phyloP scores from a whole-genome alignment of 2,329 filamentous ascomycete species.

The Apiospora rasikravindrae region DNA sequence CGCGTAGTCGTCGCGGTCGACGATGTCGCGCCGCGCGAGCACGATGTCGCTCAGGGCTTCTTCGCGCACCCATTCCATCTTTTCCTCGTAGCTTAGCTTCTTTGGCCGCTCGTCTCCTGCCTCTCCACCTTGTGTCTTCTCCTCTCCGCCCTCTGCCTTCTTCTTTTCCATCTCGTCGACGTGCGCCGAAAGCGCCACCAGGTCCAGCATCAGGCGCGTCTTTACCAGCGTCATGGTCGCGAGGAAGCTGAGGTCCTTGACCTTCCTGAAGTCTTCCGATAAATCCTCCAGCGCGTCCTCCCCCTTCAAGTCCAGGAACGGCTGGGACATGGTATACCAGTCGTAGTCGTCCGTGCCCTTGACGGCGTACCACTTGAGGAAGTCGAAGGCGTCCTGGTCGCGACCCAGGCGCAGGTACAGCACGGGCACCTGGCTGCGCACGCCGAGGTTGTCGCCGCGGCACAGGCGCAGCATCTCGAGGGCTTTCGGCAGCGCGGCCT shows the following conservation, averaged over 20 bases:
- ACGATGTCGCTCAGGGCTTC: conserved; percentile 27
- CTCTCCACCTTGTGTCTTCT: neutral
- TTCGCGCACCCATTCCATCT: conserved; percentile 30
- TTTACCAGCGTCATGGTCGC: conserved; percentile 29
- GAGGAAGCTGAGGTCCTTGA: conserved; percentile 21
- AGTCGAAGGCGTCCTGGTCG: conserved; percentile 35
- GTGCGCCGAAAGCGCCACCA: conserved; percentile 23
- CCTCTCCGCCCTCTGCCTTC: neutral
- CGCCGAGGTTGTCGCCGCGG: conserved; percentile 28
- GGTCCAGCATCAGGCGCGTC: conserved; percentile 27
- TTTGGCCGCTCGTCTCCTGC: neutral
- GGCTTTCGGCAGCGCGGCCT: conserved; percentile 25
- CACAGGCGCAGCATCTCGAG: conserved; percentile 28
- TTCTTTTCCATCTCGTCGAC: conserved; percentile 18
- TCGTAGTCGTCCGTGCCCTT: conserved; percentile 43
- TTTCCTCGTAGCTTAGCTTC: conserved; percentile 25
- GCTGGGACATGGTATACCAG: conserved; percentile 44
- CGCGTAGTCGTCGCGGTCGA: conserved; percentile 25
- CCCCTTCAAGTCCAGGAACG: conserved; percentile 64
- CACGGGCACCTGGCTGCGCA: conserved; percentile 28
- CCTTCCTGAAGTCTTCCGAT: neutral
- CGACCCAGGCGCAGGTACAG: conserved; percentile 30
- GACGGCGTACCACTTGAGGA: conserved; percentile 30
- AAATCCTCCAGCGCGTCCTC: conserved; percentile 65
- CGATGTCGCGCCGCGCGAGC: conserved; percentile 28